Conservation (phyloP, 768 basidiomycete genomes). For the Coprinellus micaceus region DNA sequence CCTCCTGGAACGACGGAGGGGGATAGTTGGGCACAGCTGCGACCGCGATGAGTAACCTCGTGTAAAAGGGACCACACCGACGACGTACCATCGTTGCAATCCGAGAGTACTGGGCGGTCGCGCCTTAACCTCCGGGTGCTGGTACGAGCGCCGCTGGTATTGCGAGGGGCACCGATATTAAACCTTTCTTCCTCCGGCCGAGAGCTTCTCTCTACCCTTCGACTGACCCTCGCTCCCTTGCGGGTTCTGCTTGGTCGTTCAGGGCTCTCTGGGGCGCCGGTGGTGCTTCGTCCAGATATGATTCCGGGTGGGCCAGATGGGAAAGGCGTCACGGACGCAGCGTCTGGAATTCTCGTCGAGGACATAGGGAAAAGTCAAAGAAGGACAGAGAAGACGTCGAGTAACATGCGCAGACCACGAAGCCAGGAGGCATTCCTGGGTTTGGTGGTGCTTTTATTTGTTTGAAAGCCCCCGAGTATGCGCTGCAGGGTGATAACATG, state of each 20-base stretch:
- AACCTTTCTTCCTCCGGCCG: slow-evolving; percentile 47
- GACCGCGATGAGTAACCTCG: slow-evolving; percentile 7
- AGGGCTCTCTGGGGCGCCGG: slow-evolving; percentile 42
- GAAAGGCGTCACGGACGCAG: slow-evolving; percentile 54
- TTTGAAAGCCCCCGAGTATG: slow-evolving; percentile 3
- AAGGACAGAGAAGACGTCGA: slow-evolving; percentile 26
- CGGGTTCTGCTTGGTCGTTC: slow-evolving; percentile 48
- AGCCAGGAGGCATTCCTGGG: slow-evolving; percentile 30
- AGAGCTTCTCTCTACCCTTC: slow-evolving; percentile 36
- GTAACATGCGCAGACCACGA: slow-evolving; percentile 39
- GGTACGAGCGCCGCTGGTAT: slow-evolving; percentile 20
- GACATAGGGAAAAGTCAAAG: slow-evolving; percentile 41
- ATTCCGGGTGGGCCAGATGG: slow-evolving; percentile 52
- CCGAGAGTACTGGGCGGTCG: slow-evolving; percentile 25
- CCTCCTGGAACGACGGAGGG: slow-evolving; percentile 75
- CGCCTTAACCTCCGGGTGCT: slow-evolving; percentile 20
- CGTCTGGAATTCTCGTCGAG: slow-evolving; percentile 43
- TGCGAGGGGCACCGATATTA: slow-evolving; percentile 36
- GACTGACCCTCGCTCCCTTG: slow-evolving; percentile 29
- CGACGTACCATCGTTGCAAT: slow-evolving; percentile 22
- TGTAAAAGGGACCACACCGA: background rate
- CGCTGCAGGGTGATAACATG: slow-evolving; percentile 3
- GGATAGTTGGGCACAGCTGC: slow-evolving; percentile 59
- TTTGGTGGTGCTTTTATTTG: slow-evolving; percentile 35
- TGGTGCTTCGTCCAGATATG: slow-evolving; percentile 39